Evolutionary conservation across 2,329 filamentous ascomycete genomes (phyloP), one percentile per base, ranked within the genome.

Genomic region (Graphiopsis chlorocephala): DNA sequence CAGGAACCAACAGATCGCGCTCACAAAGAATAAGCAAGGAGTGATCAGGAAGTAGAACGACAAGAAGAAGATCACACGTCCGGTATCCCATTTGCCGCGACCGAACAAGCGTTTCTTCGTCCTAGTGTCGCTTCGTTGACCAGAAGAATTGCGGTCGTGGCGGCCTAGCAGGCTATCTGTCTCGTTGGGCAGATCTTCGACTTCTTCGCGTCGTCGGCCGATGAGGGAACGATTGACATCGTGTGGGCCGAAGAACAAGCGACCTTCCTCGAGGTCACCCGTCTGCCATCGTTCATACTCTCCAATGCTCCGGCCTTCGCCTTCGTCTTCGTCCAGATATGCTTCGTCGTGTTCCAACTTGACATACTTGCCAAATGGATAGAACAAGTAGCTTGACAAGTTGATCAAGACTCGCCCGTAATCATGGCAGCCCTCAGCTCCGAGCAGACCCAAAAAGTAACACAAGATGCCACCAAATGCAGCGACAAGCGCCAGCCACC

Each of bases 211-310:
- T 66, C 93, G 91, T 53, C 92, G 89, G 25, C 94, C 95, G 48
- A 97, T 83, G 60, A 98, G 88, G 7, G 93, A 96, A 61, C 91
- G 87, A 70, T 85, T 88, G 66, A 75, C 73, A 26, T 86, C 80
- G 29, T 80, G 87, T 3, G 95, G 95, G 0, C 95, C 96, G 76
- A 99, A 99, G 81, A 99, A 98, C 2, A 99, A 85, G 35, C 94
- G 87, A 3, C 95, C 95, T 76, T 98, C 93, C 78, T 99, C 95
- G 35, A 99, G 85, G 74, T 99, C 95, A 59, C 95, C 95, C 74
- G 88, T 97, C 80, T 99, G 95, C 95, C 95, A 99, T 79, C 97
- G 93, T 77, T 99, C 95, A 75, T 99, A 99, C 80, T 99, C 95
- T 72, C 92, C 96, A 74, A 99, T 97, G 80, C 93, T 98, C 74